phyloP scores from a whole-genome alignment of 305 asterid species.

The Fraxinus sp. region DNA sequence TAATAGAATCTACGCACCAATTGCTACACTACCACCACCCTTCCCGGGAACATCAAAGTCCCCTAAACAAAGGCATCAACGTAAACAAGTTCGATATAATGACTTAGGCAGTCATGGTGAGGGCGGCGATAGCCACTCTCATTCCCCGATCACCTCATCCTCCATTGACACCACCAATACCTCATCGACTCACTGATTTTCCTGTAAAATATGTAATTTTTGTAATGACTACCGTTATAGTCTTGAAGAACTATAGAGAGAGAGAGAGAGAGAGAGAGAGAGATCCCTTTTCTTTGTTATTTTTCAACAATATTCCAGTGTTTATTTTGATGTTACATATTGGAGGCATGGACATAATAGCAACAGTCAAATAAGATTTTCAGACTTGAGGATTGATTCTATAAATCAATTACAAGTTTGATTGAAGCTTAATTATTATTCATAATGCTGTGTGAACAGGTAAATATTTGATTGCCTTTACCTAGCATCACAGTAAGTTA shows the following conservation, averaged over 20 bases:
- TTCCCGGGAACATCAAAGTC: constrained; percentile 33
- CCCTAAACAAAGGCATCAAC: constrained; percentile 30
- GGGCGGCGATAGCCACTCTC: constrained; percentile 31
- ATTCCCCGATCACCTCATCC: constrained; percentile 48
- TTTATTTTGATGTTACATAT: constrained; percentile 13
- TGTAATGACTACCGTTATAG: background rate
- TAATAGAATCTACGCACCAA: constrained; percentile 54
- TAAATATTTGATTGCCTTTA: background rate
- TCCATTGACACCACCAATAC: constrained; percentile 50
- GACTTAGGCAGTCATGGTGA: constrained; percentile 34
- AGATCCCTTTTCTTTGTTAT: background rate
- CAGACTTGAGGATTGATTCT: background rate
- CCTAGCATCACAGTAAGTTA: background rate
- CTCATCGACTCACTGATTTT: constrained; percentile 39
- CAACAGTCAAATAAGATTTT: constrained; percentile 19
- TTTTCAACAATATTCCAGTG: background rate
- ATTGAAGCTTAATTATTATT: background rate
- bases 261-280: background rate
- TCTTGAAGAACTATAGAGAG: background rate
- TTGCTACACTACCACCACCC: constrained; percentile 44
- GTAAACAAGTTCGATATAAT: constrained; percentile 24
- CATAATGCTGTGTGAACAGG: background rate
- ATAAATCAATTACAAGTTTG: background rate
- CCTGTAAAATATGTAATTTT: constrained; percentile 30
- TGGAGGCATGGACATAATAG: constrained; percentile 23